These are phyloP conservation scores for Hypoxylon sp. DNA, from an alignment of 2,329 filamentous ascomycete genomes.

Conservation along the genomic window DNA sequence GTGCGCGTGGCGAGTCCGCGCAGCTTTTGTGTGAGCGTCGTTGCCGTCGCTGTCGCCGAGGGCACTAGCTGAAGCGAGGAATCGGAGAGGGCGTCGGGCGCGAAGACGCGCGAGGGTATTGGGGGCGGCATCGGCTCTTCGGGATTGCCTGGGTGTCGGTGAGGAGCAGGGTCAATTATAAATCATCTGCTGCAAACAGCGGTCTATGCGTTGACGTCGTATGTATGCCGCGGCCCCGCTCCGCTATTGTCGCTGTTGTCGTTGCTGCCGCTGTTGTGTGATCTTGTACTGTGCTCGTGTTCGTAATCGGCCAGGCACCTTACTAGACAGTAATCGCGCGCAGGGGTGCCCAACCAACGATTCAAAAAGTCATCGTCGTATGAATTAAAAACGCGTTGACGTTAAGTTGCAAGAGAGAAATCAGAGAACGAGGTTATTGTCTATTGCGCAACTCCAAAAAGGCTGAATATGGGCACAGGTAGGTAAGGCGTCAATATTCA, in stretches of 20 bases:
- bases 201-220: not conserved
- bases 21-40: conserved; percentile 29
- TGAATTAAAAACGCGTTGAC: not conserved
- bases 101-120: conserved; percentile 29
- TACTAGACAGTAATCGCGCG: conserved; percentile 20
- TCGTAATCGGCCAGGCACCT: conserved; percentile 20
- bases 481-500: conserved; percentile 32
- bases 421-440: conserved; percentile 14
- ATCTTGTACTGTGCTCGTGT: conserved; percentile 7
- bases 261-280: conserved; percentile 2
- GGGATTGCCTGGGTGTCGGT: not conserved
- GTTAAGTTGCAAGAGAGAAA: conserved; percentile 1
- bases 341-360: not conserved
- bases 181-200: not conserved
- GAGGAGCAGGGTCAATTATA: not conserved
- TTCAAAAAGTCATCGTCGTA: conserved; percentile 3
- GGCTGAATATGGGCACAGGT: conserved; percentile 14
- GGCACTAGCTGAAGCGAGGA: conserved; percentile 24
- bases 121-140: conserved; percentile 40
- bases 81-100: conserved; percentile 31
- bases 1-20: conserved; percentile 27
- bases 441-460: conserved; percentile 28
- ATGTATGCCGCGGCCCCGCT: conserved; percentile 1
- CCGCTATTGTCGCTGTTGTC: not conserved
- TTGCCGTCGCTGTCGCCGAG: conserved; percentile 12